These are phyloP conservation scores for Areca catechu DNA, from an alignment of 176 grass and related monocot species.

Conservation along the genomic window DNA sequence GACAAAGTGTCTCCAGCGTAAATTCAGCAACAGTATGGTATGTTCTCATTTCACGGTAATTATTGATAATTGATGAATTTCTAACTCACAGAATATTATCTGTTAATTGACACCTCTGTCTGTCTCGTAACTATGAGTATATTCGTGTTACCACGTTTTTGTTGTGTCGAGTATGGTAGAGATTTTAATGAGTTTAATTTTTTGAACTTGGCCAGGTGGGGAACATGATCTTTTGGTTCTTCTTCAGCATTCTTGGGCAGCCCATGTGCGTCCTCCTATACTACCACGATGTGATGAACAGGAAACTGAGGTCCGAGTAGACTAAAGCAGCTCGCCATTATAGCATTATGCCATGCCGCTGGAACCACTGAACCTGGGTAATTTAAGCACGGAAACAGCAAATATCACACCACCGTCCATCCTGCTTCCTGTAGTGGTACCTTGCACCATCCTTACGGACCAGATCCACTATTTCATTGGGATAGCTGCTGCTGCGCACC, in stretches of 20 bases:
- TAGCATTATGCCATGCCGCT: no score
- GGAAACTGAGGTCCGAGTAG: constrained; percentile 41
- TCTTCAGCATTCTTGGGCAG: constrained; percentile 96
- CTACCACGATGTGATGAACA: constrained; percentile 98
- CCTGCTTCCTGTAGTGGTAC: no score
- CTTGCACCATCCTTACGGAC: no score
- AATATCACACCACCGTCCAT: no score
- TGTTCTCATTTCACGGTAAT: background rate
- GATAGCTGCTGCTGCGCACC: no score
- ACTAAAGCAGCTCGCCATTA: background rate
- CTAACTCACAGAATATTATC: no score
- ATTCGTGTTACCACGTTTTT: background rate
- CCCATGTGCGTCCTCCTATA: constrained; percentile 92
- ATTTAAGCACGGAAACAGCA: no score
- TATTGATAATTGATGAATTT: no score
- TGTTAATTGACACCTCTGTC: background rate
- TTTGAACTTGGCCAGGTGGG: constrained; percentile 45
- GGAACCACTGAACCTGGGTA: no score
- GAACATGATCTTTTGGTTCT: constrained; percentile 99
- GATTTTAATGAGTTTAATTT: background rate
- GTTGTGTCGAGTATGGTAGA: no score
- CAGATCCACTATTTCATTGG: no score
- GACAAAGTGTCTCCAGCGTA: constrained; percentile 78
- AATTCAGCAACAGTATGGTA: constrained; percentile 84
- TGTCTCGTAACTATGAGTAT: background rate